A percentile compares a stretch with the other conserved stretches of the same genome.
Evolutionary conservation across 75 land plant species (phyloP).

Genomic region (Isoetes taiwanensis): DNA sequence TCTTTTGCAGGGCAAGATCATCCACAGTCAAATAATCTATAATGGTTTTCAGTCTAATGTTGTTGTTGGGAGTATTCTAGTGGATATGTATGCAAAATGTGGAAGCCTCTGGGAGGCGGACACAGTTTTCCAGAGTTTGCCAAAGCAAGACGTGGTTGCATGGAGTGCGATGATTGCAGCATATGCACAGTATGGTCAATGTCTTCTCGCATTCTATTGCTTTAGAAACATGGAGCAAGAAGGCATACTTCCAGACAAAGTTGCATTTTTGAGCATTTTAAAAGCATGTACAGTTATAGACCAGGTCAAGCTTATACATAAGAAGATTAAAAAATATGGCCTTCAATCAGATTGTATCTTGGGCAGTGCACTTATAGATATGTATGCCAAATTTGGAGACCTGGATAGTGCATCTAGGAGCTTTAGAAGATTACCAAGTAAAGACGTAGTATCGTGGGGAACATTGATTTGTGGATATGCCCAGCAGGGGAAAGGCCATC

Average conservation of each 20-base stretch:
- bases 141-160: conserved; percentile 11
- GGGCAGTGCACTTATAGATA: background rate
- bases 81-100: too few species aligned
- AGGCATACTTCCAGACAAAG: conserved; percentile 12
- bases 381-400: background rate
- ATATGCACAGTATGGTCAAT: conserved; percentile 14
- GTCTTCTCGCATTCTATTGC: conserved; percentile 7
- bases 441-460: conserved; percentile 1
- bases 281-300: too few species aligned
- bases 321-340: too few species aligned
- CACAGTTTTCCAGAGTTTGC: background rate
- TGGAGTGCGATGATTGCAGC: conserved; percentile 23
- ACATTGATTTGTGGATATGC: background rate
- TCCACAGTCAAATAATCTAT: too few species aligned
- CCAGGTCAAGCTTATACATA: too few species aligned
- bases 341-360: background rate
- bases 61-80: too few species aligned
- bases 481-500: background rate
- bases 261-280: conserved; percentile 17
- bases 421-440: background rate
- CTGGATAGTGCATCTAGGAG: background rate
- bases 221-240: conserved; percentile 1
- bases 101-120: background rate
- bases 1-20: too few species aligned
- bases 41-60: too few species aligned